Evolutionary conservation across 2,329 filamentous ascomycete species (phyloP), one percentile per base, ranked within the genome.

Genomic region (Magnaporthales sp.): DNA sequence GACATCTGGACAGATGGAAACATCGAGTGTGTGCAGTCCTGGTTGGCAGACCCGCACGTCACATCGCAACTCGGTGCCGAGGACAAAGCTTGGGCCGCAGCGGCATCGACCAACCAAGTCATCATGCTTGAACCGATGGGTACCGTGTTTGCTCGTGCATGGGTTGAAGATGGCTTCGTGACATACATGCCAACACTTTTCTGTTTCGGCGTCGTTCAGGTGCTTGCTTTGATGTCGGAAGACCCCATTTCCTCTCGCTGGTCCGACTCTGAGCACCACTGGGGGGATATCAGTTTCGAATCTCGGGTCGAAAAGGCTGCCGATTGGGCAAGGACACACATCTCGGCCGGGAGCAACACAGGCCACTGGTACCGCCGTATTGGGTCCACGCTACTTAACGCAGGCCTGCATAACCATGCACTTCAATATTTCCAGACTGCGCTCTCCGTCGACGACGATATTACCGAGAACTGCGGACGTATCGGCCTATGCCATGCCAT

Each of bases 391-490:
- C 30, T 62, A 5, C 64, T 66, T 22, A 66, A 60, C 64, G 24
- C 27, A 15, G 64, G 64, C 56, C 31, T 66, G 64, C 64, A 66
- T 19, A 32, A 58, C 64, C 54, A 54, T 8, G 64, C 64, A 4
- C 26, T 61, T 13, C 31, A 32, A 30, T 66, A 61, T n/a, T 62
- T 66, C 15, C 51, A 66, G 31, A 66, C 30, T n/a, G 64, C 64
- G 2, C 24, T 66, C 19, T 80, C 86, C 77, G 82, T 85, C 70
- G 68, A 70, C 7, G 75, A 78, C 66, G 84, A 85, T 71, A 73
- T 83, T 8, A 84, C 85, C 63, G 86, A 85, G 70, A 80, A 84
- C 67, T 90, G 88, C 72, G 88, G 88, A 61, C 82, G 87, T 68
- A 90, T 66, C 9, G 64, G 64, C 22, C 56, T 66, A 9, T 66